Conservation (phyloP, 345 rosid genomes). For the Dovyalis caffra region DNA sequence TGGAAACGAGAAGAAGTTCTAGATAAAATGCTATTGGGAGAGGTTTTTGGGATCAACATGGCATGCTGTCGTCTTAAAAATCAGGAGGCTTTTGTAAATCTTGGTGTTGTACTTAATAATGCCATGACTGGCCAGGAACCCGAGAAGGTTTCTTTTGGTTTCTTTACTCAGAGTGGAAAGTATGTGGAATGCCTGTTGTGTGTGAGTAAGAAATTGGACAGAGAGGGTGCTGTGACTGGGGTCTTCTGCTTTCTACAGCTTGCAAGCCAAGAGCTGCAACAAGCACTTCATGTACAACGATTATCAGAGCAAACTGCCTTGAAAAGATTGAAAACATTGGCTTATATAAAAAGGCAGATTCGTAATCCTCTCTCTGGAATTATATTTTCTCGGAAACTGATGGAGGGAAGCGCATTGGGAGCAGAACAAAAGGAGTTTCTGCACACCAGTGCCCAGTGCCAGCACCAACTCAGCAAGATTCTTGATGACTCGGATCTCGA, state of each 20-base stretch:
- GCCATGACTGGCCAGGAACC: constrained; percentile 70
- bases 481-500: constrained; percentile 85
- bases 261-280: constrained; percentile 88
- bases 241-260: constrained; percentile 96
- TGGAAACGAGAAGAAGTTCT: constrained; percentile 82
- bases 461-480: constrained; percentile 72
- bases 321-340: constrained; percentile 66
- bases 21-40: constrained; percentile 82
- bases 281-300: constrained; percentile 82
- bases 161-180: constrained; percentile 66
- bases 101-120: constrained; percentile 69
- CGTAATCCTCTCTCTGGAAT: constrained; percentile 79
- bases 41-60: constrained; percentile 72
- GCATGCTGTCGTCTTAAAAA: constrained; percentile 81
- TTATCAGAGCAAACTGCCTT: constrained; percentile 76
- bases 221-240: constrained; percentile 74
- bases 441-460: constrained; percentile 77
- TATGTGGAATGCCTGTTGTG: constrained; percentile 78
- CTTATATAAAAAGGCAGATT: constrained; percentile 83
- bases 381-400: constrained; percentile 64
- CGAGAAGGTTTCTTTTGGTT: constrained; percentile 79
- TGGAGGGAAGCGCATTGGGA: constrained; percentile 73
- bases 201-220: constrained; percentile 72
- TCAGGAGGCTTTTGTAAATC: constrained; percentile 77
- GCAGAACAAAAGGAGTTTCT: constrained; percentile 65